Evolutionary conservation across 2,329 filamentous ascomycete species (phyloP), one percentile per base, ranked within the genome.

Genomic region (Gliomastix tumulicola): DNA sequence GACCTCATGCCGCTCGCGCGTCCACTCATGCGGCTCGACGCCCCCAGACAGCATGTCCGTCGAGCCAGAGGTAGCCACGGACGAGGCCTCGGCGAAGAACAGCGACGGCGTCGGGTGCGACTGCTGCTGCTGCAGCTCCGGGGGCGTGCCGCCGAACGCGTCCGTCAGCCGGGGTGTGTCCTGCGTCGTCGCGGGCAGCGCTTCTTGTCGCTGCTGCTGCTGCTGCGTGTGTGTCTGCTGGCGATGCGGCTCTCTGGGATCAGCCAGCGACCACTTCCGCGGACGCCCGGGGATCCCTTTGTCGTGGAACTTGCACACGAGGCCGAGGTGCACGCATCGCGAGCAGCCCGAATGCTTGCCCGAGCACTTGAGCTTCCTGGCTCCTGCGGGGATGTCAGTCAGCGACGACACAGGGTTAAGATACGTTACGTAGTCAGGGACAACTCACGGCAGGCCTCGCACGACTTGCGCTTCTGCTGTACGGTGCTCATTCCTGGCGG

Each of bases 331-430:
- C 3, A 44, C 43, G 38, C 51, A 54, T 18, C 51, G 42, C 21
- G 48, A 46, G 35, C 51, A 54, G 13, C 51, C 51, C 7, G 39
- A 47, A 30, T 46, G 45, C 32, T 53, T 45, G 4, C 50, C 51
- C 17, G 51, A 53, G 43, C 51, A 54, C 43, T 44, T 45, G 31
- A 54, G 48, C 43, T 54, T 54, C 17, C 51, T 44, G 4, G 44
- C 32, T 19, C 51, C 51, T 28, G 16, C 13, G 6, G 6, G 9
- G n/a, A n/a, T n/a, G n/a, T 8, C 25, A 28, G 10, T 28, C 6
- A 28, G 25, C 7, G 9, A 12, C 3, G 25, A 28, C 16, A 13
- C 10, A 3, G 13, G 2, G 9, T 13, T 15, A 28, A 12, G 13
- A 28, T 13, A 3, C 8, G 16, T 28, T 28, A 15, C 25, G 16